These are phyloP conservation scores for Puccinia hordei DNA, from an alignment of 1,284 basidiomycete species.

Conservation along the genomic window DNA sequence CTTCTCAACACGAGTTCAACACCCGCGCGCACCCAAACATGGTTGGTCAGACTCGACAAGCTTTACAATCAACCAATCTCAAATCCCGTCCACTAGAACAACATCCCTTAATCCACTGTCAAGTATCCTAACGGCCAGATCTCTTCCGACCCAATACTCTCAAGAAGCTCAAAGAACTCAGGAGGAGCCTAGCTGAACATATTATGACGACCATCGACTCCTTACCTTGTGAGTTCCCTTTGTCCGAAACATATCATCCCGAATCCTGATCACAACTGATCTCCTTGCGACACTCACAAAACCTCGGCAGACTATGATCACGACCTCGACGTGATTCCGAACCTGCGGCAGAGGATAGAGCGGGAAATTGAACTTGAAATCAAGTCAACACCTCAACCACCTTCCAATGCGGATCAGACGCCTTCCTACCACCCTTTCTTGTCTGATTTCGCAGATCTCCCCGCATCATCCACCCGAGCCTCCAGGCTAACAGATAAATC, in stretches of 20 bases:
- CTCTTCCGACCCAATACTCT: too few species aligned
- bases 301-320: conserved; percentile 25
- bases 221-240: conserved; percentile 15
- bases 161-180: too few species aligned
- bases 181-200: too few species aligned
- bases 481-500: conserved; percentile 14
- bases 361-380: conserved; percentile 45
- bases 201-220: conserved; percentile 33
- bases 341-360: conserved; percentile 40
- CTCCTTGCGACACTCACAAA: not conserved
- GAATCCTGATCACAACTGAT: not conserved
- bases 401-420: not conserved
- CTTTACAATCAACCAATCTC: too few species aligned
- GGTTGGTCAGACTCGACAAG: too few species aligned
- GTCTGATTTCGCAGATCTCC: conserved; percentile 19
- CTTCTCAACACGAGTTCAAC: too few species aligned
- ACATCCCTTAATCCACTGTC: too few species aligned
- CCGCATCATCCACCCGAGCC: not conserved
- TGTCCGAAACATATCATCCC: not conserved
- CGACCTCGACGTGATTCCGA: conserved; percentile 36
- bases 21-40: too few species aligned
- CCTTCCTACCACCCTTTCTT: conserved; percentile 20
- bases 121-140: too few species aligned
- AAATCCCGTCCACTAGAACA: too few species aligned
- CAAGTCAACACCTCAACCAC: conserved; percentile 10